Percentiles rank a stretch among this genome's conserved stretches.
Conservation (phyloP, 2,329 filamentous ascomycete genomes). For the Claviceps digitariae region DNA sequence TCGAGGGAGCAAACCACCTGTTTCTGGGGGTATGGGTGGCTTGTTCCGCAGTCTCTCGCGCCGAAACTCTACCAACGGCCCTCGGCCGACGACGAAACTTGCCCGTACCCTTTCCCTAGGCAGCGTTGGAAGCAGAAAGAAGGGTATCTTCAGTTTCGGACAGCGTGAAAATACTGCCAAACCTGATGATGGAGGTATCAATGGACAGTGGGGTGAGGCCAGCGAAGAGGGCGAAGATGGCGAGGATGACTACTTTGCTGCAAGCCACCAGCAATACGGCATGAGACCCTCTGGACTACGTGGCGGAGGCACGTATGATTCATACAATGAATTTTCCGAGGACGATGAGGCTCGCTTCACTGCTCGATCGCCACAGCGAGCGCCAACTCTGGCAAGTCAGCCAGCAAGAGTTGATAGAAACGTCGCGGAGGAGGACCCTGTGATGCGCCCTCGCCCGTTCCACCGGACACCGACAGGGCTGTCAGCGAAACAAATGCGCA, state of each 20-base stretch:
- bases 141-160: constrained; percentile 28
- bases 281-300: constrained; percentile 20
- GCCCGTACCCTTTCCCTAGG: constrained; percentile 49
- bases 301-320: constrained; percentile 26
- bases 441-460: constrained; percentile 30
- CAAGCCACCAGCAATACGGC: constrained; percentile 9
- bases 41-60: constrained; percentile 32
- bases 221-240: constrained; percentile 33
- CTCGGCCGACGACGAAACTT: constrained; percentile 27
- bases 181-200: constrained; percentile 39
- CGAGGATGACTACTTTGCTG: constrained; percentile 18
- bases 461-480: constrained; percentile 59
- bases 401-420: constrained; percentile 12
- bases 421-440: constrained; percentile 9
- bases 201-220: constrained; percentile 37
- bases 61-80: constrained; percentile 20
- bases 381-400: constrained; percentile 17
- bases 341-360: constrained; percentile 47
- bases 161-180: constrained; percentile 25
- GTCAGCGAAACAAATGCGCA: constrained; percentile 45
- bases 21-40: constrained; percentile 30
- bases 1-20: constrained; percentile 32
- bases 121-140: constrained; percentile 33
- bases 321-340: constrained; percentile 30
- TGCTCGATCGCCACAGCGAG: constrained; percentile 21